Conservation (phyloP, 192 early-diverging fungal species). For the Chytriomyces hyalinus region DNA sequence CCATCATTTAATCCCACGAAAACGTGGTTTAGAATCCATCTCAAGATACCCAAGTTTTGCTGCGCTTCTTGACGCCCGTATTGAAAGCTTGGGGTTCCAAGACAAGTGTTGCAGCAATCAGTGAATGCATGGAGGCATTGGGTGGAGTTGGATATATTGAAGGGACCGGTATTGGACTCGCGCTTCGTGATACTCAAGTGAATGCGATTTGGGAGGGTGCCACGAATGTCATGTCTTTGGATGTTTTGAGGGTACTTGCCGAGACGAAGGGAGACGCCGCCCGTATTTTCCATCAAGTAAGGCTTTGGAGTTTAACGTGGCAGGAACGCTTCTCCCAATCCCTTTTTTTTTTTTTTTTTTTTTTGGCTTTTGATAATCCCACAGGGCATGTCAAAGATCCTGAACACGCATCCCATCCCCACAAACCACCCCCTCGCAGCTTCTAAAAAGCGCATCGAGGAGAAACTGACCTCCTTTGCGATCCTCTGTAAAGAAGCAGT, state of each 20-base stretch:
- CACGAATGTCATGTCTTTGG: constrained; percentile 68
- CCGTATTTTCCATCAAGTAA: constrained; percentile 50
- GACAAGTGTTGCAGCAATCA: constrained; percentile 49
- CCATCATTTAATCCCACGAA: constrained; percentile 32
- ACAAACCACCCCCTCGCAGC: not conserved
- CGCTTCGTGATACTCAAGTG: constrained; percentile 67
- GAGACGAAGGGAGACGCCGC: constrained; percentile 55
- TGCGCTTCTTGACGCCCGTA: constrained; percentile 73
- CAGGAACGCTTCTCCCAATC: not conserved
- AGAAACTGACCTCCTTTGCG: not conserved
- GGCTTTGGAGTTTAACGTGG: not conserved
- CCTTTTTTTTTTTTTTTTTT: not conserved
- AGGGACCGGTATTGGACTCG: constrained; percentile 64
- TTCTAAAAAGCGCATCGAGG: not conserved
- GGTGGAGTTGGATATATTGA: constrained; percentile 82
- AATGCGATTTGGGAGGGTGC: constrained; percentile 81
- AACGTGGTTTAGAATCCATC: constrained; percentile 14
- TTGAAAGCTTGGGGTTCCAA: constrained; percentile 66
- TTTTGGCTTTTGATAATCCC: not conserved
- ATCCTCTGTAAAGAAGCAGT: not conserved
- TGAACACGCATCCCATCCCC: not conserved
- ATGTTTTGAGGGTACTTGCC: constrained; percentile 43
- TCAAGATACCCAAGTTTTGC: constrained; percentile 34
- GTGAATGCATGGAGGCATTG: constrained; percentile 68
- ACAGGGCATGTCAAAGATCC: not conserved